These are phyloP conservation scores for Oenanthe javanica DNA, from an alignment of 140 eudicot genomes.

Conservation along the genomic window DNA sequence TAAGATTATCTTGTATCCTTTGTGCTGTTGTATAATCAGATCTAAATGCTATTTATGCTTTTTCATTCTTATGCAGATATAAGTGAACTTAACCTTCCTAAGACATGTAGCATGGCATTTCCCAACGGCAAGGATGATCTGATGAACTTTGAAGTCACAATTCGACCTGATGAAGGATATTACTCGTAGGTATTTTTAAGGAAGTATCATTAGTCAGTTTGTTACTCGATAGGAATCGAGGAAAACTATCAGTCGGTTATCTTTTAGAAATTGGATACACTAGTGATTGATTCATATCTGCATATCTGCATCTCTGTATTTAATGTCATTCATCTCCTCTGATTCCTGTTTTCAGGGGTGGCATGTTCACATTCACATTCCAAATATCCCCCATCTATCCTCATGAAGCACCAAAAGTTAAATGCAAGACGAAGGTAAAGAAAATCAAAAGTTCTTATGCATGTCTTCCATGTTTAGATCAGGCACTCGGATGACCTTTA, in stretches of 20 bases:
- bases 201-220: not conserved
- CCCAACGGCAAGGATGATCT: slow-evolving; percentile 74
- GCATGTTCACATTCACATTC: slow-evolving; percentile 51
- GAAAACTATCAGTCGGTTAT: not conserved
- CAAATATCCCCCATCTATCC: slow-evolving; percentile 52
- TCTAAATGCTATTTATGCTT: not conserved
- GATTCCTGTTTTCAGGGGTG: slow-evolving; percentile 38
- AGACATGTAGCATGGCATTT: slow-evolving; percentile 50
- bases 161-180: slow-evolving; percentile 76
- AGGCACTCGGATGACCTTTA: not conserved
- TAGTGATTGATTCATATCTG: not conserved
- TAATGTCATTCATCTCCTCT: not conserved
- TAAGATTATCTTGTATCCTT: not conserved
- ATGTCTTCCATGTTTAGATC: not conserved
- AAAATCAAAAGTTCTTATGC: not conserved
- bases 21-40: not conserved
- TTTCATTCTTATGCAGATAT: slow-evolving; percentile 36
- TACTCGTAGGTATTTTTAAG: slow-evolving; percentile 40
- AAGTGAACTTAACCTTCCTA: slow-evolving; percentile 58
- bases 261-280: not conserved
- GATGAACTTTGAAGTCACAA: slow-evolving; percentile 62
- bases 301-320: not conserved
- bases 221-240: not conserved
- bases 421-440: slow-evolving; percentile 71
- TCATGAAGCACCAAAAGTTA: slow-evolving; percentile 76